Evolutionary conservation across 768 basidiomycete genomes (phyloP).

Genomic region (Neoboletus magnificus): DNA sequence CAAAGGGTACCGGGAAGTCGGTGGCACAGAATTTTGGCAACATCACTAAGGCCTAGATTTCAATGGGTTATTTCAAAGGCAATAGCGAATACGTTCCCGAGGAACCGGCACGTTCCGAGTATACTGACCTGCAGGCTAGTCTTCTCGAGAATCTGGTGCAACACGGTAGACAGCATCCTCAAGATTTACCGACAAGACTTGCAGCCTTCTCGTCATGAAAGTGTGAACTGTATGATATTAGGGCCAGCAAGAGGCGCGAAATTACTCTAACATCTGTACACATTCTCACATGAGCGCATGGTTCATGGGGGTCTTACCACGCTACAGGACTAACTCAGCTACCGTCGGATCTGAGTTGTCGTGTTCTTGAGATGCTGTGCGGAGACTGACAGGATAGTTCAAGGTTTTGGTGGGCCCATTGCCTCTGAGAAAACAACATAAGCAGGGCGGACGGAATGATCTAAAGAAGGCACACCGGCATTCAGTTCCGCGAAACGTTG

Average conservation of each 20-base stretch:
- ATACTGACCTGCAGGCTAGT: background rate
- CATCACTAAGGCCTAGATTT: background rate
- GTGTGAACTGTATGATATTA: constrained; percentile 14
- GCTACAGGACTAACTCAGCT: constrained; percentile 5
- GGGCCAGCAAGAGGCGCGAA: constrained; percentile 1
- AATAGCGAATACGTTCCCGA: background rate
- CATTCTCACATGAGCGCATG: constrained; percentile 12
- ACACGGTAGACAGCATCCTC: background rate
- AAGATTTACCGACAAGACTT: background rate
- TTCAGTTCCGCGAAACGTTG: constrained; percentile 90
- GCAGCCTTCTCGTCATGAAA: background rate
- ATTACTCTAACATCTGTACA: constrained; percentile 19
- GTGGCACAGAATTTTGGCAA: background rate
- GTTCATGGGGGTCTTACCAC: constrained; percentile 12
- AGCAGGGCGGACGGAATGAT: background rate
- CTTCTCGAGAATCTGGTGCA: background rate
- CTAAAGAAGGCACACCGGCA: constrained; percentile 59
- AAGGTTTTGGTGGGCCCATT: constrained; percentile 30
- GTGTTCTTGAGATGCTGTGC: background rate
- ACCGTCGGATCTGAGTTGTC: constrained; percentile 1
- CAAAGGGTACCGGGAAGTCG: background rate
- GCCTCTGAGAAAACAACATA: constrained; percentile 25
- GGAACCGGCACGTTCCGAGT: background rate
- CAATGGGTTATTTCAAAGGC: background rate
- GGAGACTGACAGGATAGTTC: constrained; percentile 8